Evolutionary conservation across 768 basidiomycete species (phyloP), one percentile per base, ranked within the genome.

Genomic region (Tulasnella sp.): DNA sequence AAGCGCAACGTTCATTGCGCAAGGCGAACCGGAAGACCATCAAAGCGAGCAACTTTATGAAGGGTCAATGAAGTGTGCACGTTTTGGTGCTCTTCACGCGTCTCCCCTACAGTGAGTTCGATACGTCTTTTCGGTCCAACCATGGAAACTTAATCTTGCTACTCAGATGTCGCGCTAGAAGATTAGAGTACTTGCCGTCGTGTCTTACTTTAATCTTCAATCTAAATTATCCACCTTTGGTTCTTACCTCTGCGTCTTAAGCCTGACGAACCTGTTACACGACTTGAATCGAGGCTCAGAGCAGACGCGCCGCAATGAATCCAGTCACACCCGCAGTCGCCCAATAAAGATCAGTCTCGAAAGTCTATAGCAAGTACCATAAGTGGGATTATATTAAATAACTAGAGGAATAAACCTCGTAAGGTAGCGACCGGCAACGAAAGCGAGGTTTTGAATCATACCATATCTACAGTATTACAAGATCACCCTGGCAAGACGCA

Each of bases 11-110:
- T 44, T 84, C 85, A 78, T 85, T 92, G 83, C 85, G 92, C 82
- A 85, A 85, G 81, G 88, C 87, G 79, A 93, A 91, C 75, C 87
- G 90, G 76, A 88, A 90, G 83, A 87, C 86, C 70, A 92, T 96
- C 83, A 92, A 91, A 82, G 93, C 93, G 73, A 87, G 87, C 74
- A 97, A 98, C 82, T 91, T 96, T 84, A 91, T 96, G 91, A 91
- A 90, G 83, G 91, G 91, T 23, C 93, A 94, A 83, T 94, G 51
- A 51, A 51, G 23, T n/a, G 4, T 23, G n/a, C 51, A n/a, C n/a
- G 20, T 51, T 20, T n/a, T 23, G 51, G 51, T n/a, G 51, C 51
- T 51, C 51, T 23, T 7, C 4, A n/a, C 20, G n/a, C 51, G 51
- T 6, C 51, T 51, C 6, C 51, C 44, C 51, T 1, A n/a, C 51